A percentile compares a stretch with the other conserved stretches of the same genome.
Evolutionary conservation across 495 filamentous ascomycete genomes (phyloP).

Genomic region (Pseudomonodictys pantanalensis): DNA sequence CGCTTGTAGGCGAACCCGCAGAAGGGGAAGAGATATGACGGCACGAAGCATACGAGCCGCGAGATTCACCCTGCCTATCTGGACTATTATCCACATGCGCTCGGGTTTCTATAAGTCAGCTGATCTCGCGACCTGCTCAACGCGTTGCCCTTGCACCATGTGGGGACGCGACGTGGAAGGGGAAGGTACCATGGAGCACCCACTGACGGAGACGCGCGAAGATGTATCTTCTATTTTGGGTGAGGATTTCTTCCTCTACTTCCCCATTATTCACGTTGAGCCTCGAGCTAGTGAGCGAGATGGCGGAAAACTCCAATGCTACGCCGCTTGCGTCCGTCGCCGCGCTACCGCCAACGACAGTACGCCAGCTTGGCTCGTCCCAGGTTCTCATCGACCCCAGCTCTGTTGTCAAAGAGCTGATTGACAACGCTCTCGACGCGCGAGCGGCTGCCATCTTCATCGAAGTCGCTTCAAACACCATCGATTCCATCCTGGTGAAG

Average conservation of each 20-base stretch:
- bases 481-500: slow-evolving; percentile 76
- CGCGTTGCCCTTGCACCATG: no score
- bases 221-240: no score
- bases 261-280: not conserved
- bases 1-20: no score
- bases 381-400: slow-evolving; percentile 69
- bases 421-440: slow-evolving; percentile 90
- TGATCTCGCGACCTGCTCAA: no score
- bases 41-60: no score
- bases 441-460: slow-evolving; percentile 68
- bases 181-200: no score
- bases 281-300: not conserved
- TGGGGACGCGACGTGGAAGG: no score
- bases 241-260: not conserved
- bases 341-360: slow-evolving; percentile 62
- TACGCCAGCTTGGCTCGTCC: slow-evolving; percentile 67
- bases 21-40: no score
- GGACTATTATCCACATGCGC: no score
- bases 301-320: not conserved
- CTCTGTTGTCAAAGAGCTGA: slow-evolving; percentile 79
- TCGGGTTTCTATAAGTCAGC: no score
- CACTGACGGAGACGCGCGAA: no score
- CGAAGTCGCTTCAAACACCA: slow-evolving; percentile 68
- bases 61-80: no score
- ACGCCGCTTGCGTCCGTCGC: slow-evolving; percentile 45